Percentiles rank a stretch among this genome's conserved stretches.
These are phyloP conservation scores for Uronychia binucleata DNA, from an alignment of 73 alveolate species.

Conservation along the genomic window DNA sequence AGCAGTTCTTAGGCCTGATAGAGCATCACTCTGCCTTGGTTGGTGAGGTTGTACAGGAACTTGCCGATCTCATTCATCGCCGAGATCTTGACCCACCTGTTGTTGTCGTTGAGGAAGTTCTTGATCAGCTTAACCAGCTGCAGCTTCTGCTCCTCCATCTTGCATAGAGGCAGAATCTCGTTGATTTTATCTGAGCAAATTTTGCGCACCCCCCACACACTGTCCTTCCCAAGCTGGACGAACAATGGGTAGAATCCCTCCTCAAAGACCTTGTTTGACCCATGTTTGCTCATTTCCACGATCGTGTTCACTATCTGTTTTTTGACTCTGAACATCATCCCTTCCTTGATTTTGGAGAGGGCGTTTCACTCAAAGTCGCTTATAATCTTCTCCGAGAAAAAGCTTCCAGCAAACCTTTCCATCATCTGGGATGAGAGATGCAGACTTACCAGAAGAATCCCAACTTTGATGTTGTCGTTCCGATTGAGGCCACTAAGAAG, in stretches of 20 bases:
- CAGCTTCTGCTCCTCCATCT: not conserved
- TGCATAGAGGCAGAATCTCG: constrained; percentile 12
- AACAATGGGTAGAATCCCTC: constrained; percentile 9
- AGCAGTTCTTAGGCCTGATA: not conserved
- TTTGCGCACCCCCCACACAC: constrained; percentile 55
- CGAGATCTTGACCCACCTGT: constrained; percentile 45
- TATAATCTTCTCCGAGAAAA: constrained; percentile 7
- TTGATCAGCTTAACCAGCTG: constrained; percentile 9
- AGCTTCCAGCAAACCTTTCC: constrained; percentile 33
- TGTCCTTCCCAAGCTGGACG: constrained; percentile 22
- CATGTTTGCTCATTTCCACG: constrained; percentile 12
- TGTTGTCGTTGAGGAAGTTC: constrained; percentile 26
- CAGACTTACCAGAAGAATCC: constrained; percentile 31
- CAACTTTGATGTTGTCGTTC: constrained; percentile 29
- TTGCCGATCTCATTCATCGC: constrained; percentile 28
- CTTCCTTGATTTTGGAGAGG: constrained; percentile 26
- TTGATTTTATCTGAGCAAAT: constrained; percentile 40
- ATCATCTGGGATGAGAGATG: too few relatives aligned
- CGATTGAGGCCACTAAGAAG: constrained; percentile 10
- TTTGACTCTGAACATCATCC: constrained; percentile 48
- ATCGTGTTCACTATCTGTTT: constrained; percentile 26
- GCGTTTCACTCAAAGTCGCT: constrained; percentile 11
- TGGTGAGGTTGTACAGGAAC: not conserved
- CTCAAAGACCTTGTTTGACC: constrained; percentile 6
- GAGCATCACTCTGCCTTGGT: not conserved